These are phyloP conservation scores for Telopea speciosissima DNA, from an alignment of 177 flowering plant genomes.

Conservation along the genomic window DNA sequence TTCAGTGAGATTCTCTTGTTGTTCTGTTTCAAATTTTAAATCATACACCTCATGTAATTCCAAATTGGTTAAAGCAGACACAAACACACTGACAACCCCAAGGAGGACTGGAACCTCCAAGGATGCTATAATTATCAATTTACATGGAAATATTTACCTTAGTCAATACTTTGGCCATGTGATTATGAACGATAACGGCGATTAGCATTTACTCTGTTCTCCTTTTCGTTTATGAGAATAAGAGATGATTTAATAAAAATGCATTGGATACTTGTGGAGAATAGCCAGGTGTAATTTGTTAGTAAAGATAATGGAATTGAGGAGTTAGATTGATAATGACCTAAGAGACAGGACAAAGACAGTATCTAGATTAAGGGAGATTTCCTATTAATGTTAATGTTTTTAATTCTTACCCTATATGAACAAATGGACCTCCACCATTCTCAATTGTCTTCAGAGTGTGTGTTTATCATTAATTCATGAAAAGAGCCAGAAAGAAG, in stretches of 20 bases:
- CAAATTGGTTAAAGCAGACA: background rate
- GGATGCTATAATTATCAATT: no score
- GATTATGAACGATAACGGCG: background rate
- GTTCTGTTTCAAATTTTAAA: no score
- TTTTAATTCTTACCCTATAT: background rate
- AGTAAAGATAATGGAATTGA: background rate
- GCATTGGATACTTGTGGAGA: background rate
- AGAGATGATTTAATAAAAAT: background rate
- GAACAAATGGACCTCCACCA: background rate
- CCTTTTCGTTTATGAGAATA: no score
- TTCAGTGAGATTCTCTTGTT: background rate
- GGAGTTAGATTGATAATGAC: background rate
- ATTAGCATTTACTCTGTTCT: background rate
- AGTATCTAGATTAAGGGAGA: background rate
- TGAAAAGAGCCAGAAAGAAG: background rate
- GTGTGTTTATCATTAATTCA: background rate
- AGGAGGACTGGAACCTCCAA: no score
- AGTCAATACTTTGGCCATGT: background rate
- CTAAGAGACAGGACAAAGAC: slow-evolving; percentile 1
- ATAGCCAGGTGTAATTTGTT: background rate
- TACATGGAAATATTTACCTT: no score
- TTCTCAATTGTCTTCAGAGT: background rate
- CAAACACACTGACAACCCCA: background rate
- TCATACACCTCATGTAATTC: background rate
- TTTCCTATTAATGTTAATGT: background rate